A percentile compares a stretch with the other conserved stretches of the same genome.
These are phyloP conservation scores for Trichosanthes truncata DNA, from an alignment of 306 rosid species.

Conservation along the genomic window DNA sequence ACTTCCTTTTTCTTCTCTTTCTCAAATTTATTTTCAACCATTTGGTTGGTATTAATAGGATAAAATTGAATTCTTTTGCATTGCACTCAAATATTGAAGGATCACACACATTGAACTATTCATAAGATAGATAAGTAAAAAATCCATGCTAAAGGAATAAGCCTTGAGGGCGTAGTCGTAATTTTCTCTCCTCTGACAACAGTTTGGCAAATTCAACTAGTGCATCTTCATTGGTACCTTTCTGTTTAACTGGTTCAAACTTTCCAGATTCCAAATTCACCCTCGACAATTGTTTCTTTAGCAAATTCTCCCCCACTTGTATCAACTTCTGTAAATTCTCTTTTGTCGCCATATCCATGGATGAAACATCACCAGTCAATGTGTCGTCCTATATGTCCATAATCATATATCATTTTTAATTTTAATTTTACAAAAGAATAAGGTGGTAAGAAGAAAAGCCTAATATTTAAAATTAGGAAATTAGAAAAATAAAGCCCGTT, in stretches of 20 bases:
- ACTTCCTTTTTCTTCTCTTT: too few species aligned
- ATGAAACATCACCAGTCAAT: background rate
- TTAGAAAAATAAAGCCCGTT: too few species aligned
- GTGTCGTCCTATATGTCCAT: background rate
- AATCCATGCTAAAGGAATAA: background rate
- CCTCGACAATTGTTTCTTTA: constrained; percentile 1
- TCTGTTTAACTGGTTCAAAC: background rate
- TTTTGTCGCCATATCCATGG: background rate
- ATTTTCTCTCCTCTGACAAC: background rate
- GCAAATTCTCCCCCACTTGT: background rate
- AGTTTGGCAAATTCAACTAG: background rate
- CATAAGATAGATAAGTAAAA: too few species aligned
- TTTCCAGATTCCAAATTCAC: constrained; percentile 5
- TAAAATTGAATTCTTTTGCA: too few species aligned
- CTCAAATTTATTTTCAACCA: too few species aligned
- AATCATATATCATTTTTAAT: background rate
- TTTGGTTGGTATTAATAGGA: too few species aligned
- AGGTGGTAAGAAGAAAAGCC: too few species aligned
- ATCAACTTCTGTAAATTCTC: background rate
- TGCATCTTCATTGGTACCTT: background rate
- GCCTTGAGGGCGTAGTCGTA: background rate
- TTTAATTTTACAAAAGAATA: too few species aligned
- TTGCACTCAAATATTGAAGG: too few species aligned
- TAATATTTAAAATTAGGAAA: too few species aligned
- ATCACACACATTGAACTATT: too few species aligned